Base-by-base conservation (phyloP, 2,329 filamentous ascomycete species). In the Clonostachys chloroleuca region DNA sequence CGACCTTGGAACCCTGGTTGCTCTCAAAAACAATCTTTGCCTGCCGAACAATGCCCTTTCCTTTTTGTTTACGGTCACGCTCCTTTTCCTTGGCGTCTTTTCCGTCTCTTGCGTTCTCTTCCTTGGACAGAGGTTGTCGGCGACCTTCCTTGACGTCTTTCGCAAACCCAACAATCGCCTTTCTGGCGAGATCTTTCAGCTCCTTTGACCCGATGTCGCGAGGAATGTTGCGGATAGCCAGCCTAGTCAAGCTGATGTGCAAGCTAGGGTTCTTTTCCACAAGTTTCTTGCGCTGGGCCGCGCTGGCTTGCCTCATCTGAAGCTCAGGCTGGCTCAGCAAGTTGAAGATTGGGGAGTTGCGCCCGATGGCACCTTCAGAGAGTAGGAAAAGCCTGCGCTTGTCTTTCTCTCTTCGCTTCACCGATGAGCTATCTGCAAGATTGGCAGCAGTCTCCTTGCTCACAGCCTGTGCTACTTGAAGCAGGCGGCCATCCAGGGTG, bases 21-120 rank as follows among this genome's bases (percentile, higher is more conserved):
- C 86, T 88, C 71, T 99, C 94, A 59, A 94, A 97, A 36, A 97
- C 88, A 47, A 99, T 81, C 74, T 96, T 99, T 47, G 92, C 87
- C 69, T 99, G 94, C 58, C 83, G 87, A 40, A 99, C 90, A 44
- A 99, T 90, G 49, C 80, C 80, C 62, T 92, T 94, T 47, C 89
- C 87, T 65, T 92, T 90, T 54, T 80, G 72, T 63, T 88, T 95
- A 47, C 94, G 83, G 52, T 84, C 76, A 43, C 80, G 81, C 61
- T 99, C 94, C 4, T 89, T 87, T 50, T 89, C 84, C 56, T 81
- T 84, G 74, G 92, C 92, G 43, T 87, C 84, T 34, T 88, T 84
- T 12, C 87, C 87, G 44, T 89, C 91, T 39, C 94, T 84, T 14
- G 81, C 73, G 46, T 89, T 78, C 64, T 99, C 95, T 59, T 99